Evolutionary conservation across 1,284 basidiomycete species (phyloP), one percentile per base, ranked within the genome.

Genomic region (Fomitopsis betulina): DNA sequence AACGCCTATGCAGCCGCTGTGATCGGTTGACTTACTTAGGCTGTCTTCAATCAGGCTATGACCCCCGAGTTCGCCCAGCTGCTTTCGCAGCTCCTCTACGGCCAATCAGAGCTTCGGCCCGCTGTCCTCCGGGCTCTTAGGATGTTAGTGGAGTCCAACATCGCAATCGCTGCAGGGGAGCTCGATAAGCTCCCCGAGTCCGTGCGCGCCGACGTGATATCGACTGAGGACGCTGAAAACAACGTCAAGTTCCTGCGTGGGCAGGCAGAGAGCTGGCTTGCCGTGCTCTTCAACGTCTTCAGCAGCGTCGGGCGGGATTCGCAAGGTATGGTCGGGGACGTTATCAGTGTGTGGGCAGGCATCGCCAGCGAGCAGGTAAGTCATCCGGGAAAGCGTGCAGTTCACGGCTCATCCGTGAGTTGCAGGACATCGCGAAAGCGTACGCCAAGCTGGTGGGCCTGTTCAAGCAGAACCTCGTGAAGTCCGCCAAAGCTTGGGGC

Each of bases 211-310:
- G 75, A 59, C 67, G 76, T 62, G 71, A 83, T 78, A 70, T 73
- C 72, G 56, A 72, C 61, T 32, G 79, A 79, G 35, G 82, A 85
- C 60, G 94, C 92, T 2, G 70, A 75, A 38, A 78, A 76, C 52
- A 96, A 96, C 67, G 66, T 98, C 25, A 77, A 72, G 2, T 90
- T 93, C 71, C 79, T 99, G 58, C 85, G 84, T 53, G 79, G 79
- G 0, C 88, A 98, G 67, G 89, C 87, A 0, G 91, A 94, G 69
- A 96, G 93, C 68, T 96, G 97, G 87, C 83, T 98, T 27, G 89
- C 94, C 0, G 93, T 98, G 4, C 79, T 98, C 47, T 96, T 98
- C 79, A 98, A 99, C 70, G 89, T 99, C n/a, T 98, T 98, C 72
- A 84, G 90, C 60, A 94, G 86, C 66, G 84, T 92, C 23, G 84